phyloP scores from a whole-genome alignment of 2,329 filamentous ascomycete species.

The Cercospora zeae-maydis region DNA sequence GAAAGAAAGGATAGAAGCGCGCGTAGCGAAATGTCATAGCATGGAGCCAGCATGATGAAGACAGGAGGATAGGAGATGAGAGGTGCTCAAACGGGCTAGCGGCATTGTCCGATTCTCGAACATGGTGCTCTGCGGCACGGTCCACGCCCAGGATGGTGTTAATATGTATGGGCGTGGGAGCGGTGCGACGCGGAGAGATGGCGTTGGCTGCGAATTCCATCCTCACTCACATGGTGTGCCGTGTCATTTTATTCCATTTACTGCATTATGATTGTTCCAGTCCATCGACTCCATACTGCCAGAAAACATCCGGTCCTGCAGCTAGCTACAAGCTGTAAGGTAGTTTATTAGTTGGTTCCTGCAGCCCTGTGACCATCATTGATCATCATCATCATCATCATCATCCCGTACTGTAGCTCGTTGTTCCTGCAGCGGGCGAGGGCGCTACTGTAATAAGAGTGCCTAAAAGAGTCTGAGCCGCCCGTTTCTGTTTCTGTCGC shows the following conservation, averaged over 20 bases:
- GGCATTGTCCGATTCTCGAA: constrained; percentile 19
- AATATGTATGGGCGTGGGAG: background rate
- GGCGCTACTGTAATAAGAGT: constrained; percentile 7
- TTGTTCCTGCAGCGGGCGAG: constrained; percentile 17
- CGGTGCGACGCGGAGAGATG: constrained; percentile 6
- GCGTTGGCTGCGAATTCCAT: too few species aligned
- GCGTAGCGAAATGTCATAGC: constrained; percentile 27
- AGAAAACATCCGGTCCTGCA: background rate
- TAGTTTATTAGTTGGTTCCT: constrained; percentile 12
- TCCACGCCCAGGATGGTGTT: background rate
- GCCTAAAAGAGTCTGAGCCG: constrained; percentile 1
- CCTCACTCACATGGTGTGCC: too few species aligned
- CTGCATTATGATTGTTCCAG: too few species aligned
- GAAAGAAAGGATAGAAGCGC: constrained; percentile 20
- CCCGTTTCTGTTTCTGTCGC: background rate
- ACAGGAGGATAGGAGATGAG: constrained; percentile 26
- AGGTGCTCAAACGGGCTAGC: constrained; percentile 22
- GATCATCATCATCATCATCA: too few species aligned
- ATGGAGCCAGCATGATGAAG: constrained; percentile 24
- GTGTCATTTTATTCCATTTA: too few species aligned
- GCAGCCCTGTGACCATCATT: constrained; percentile 18
- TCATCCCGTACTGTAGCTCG: background rate
- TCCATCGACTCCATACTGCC: too few species aligned
- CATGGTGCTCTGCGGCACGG: constrained; percentile 17
- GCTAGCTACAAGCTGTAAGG: too few species aligned